phyloP scores from a whole-genome alignment of 768 basidiomycete genomes.

The Gelatoporia subvermispora region DNA sequence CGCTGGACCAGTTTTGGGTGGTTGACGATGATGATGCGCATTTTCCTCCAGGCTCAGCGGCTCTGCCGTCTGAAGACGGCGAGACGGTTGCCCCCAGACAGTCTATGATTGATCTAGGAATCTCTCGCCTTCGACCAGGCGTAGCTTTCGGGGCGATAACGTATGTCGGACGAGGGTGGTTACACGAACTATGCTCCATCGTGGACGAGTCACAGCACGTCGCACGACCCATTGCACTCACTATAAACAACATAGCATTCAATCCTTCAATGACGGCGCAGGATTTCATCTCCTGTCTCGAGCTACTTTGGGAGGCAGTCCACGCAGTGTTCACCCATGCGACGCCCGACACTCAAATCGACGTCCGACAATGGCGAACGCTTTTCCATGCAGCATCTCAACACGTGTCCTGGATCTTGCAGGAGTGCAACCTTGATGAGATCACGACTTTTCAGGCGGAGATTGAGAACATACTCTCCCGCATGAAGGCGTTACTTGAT shows the following conservation, averaged over 20 bases:
- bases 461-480: conserved; percentile 33
- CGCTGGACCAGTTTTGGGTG: conserved; percentile 5
- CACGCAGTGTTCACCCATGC: conserved; percentile 4
- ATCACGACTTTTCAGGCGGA: conserved; percentile 24
- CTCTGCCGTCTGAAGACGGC: neutral
- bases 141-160: conserved; percentile 46
- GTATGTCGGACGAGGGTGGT: conserved; percentile 56
- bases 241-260: conserved; percentile 38
- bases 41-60: conserved; percentile 1
- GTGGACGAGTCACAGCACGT: conserved; percentile 24
- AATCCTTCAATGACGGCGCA: conserved; percentile 37
- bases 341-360: neutral
- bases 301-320: conserved; percentile 9
- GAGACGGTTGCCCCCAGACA: neutral
- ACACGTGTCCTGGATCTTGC: conserved; percentile 42
- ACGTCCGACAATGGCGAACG: conserved; percentile 13
- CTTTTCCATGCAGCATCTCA: conserved; percentile 27
- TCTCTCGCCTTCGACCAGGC: conserved; percentile 46
- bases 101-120: conserved; percentile 42
- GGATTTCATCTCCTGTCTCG: conserved; percentile 31
- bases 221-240: conserved; percentile 26
- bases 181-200: conserved; percentile 50
- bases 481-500: conserved; percentile 32
- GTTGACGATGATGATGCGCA: conserved; percentile 1
- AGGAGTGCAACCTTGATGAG: conserved; percentile 31